phyloP scores from a whole-genome alignment of 2,329 filamentous ascomycete species.

The Hymenoscyphus repandus region DNA sequence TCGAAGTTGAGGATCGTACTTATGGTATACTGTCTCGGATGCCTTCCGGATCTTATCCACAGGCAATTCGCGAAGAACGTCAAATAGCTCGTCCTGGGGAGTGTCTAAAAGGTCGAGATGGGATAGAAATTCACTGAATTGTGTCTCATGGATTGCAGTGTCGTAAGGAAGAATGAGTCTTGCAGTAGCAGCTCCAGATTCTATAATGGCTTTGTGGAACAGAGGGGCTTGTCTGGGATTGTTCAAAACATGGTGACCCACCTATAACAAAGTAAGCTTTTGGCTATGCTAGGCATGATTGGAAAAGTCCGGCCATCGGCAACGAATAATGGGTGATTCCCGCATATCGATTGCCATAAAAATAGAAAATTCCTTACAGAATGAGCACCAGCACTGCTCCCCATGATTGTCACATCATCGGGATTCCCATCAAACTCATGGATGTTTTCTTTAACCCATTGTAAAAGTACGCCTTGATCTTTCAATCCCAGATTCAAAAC shows the following conservation, averaged over 20 bases:
- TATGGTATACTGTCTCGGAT: slow-evolving; percentile 39
- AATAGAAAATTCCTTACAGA: slow-evolving; percentile 38
- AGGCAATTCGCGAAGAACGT: slow-evolving; percentile 42
- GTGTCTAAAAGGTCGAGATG: slow-evolving; percentile 43
- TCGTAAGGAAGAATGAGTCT: slow-evolving; percentile 47
- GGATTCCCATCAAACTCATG: slow-evolving; percentile 55
- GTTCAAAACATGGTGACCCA: slow-evolving; percentile 63
- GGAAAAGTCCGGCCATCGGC: neutral
- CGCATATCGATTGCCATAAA: neutral
- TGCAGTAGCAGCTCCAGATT: slow-evolving; percentile 52
- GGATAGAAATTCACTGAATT: slow-evolving; percentile 51
- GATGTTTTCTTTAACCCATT: slow-evolving; percentile 58
- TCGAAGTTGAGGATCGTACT: slow-evolving; percentile 39
- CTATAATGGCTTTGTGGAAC: slow-evolving; percentile 50
- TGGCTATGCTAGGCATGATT: neutral
- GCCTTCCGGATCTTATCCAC: slow-evolving; percentile 36
- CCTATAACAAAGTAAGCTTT: slow-evolving; percentile 34
- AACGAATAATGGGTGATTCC: neutral
- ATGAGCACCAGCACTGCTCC: slow-evolving; percentile 57
- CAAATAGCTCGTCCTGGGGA: slow-evolving; percentile 44
- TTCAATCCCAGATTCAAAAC: slow-evolving; percentile 59
- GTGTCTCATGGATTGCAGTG: slow-evolving; percentile 51
- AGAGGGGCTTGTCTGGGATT: slow-evolving; percentile 34
- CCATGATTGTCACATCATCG: slow-evolving; percentile 55
- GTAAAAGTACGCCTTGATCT: slow-evolving; percentile 54